Evolutionary conservation across 257 asterid genomes (phyloP), one percentile per base, ranked within the genome.

Genomic region (Nicotiana knightiana): DNA sequence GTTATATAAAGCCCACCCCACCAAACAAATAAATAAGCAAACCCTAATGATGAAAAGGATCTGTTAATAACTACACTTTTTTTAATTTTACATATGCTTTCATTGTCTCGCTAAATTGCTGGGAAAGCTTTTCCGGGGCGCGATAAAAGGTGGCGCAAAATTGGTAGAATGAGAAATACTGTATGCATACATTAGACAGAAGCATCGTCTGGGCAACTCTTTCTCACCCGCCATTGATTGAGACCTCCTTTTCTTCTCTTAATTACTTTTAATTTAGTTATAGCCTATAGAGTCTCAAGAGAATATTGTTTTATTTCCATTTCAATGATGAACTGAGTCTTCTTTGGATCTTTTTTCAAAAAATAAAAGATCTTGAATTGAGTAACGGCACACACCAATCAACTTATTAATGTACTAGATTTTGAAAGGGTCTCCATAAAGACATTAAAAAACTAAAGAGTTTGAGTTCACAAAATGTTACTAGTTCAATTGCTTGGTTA

Each of bases 1-100:
- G 82, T 80, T 89, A 88, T 84, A 87, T 90, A 89, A 81, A 66
- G 79, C 26, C 82, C 61, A n/a, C 30, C 82, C 63, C 67, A 73
- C 79, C 79, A 73, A 73, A 51, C 79, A 73, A 73, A 73, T 73
- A 73, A 73, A 73, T 73, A 92, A 32, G 35, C 3, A 32, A 86
- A 90, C 92, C 94, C 93, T 90, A 92, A 93, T 93, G 90, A 91
- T 88, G 86, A 88, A 85, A 32, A 66, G 90, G 83, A 58, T 73
- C 43, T 51, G 62, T 73, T 73, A 24, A 26, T 68, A 71, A 5
- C 79, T 21, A 71, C 12, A 43, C 37, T 46, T 13, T 48, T 13
- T 2, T 21, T 21, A 24, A 48, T 26, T 26, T 11, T 18, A 70
- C 58, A 70, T 70, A 71, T 73, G 78, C 78, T 46, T 35, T 70